These are phyloP conservation scores for Daldinia concentrica DNA, from an alignment of 495 filamentous ascomycete species.

Conservation along the genomic window DNA sequence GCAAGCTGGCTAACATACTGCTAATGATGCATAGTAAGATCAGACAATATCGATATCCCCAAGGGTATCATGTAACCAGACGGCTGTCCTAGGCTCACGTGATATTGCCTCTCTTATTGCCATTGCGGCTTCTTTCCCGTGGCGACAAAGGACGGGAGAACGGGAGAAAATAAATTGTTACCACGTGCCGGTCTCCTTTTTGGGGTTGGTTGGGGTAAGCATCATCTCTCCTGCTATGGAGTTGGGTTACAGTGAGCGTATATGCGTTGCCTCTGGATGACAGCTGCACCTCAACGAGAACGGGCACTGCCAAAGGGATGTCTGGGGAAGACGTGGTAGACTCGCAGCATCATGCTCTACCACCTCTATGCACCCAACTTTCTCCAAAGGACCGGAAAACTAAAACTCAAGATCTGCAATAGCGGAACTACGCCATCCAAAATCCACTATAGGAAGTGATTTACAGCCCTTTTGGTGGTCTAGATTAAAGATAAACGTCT, in stretches of 20 bases:
- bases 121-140: slow-evolving; percentile 40
- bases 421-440: slow-evolving; percentile 29
- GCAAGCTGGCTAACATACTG: slow-evolving; percentile 1
- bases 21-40: slow-evolving; percentile 5
- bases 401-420: slow-evolving; percentile 29
- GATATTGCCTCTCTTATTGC: slow-evolving; percentile 20
- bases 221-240: neutral
- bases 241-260: slow-evolving; percentile 25
- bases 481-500: slow-evolving; percentile 35
- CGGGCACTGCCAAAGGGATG: neutral
- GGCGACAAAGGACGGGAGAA: slow-evolving; percentile 35
- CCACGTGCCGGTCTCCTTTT: slow-evolving; percentile 42
- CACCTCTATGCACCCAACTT: slow-evolving; percentile 7
- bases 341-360: slow-evolving; percentile 5
- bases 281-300: slow-evolving; percentile 36
- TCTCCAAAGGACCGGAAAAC: slow-evolving; percentile 28
- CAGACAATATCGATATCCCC: slow-evolving; percentile 16
- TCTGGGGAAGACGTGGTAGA: slow-evolving; percentile 4
- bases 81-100: slow-evolving; percentile 20
- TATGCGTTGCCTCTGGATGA: slow-evolving; percentile 32
- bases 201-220: slow-evolving; percentile 25
- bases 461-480: slow-evolving; percentile 23
- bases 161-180: slow-evolving; percentile 39
- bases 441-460: slow-evolving; percentile 34
- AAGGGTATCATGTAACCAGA: slow-evolving; percentile 19